Base-by-base conservation (phyloP, 2,329 filamentous ascomycete species). In the Paraphaeosphaeria minitans region DNA sequence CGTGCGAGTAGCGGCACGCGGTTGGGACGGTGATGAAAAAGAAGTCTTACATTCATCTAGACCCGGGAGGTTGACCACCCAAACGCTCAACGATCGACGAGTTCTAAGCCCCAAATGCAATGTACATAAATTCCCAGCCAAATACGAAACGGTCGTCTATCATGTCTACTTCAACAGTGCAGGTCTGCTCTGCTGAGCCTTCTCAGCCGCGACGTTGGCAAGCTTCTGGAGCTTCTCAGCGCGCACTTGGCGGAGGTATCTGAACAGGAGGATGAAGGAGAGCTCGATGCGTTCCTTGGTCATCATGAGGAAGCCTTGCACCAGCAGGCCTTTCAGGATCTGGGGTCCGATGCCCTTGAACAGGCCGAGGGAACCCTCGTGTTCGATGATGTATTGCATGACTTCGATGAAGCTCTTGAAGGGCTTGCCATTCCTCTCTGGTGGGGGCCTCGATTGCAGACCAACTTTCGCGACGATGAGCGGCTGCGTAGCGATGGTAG, bases 291-390 rank as follows among this genome's bases (percentile, higher is more conserved):
- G 86, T 80, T 99, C 95, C 80, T 99, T 99, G 49, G 93, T 95
- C 93, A 97, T 99, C 95, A 99, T 99, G 41, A 99, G 82, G 56
- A 99, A 87, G 51, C 95, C 95, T 74, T 99, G 95, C 2, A 99
- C 95, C 50, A 99, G 76, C 53, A 99, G 80, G 1, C 95, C 95
- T 79, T 99, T 99, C 59, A 93, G 78, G 53, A 99, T 90, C 77
- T 99, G 95, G 3, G 95, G 95, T 0, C 87, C 93, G 66, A 99
- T 97, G 43, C 95, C 95, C 81, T 99, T 99, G 83, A 98, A 99
- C 1, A 99, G 83, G n/a, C 90, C 90, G 13, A 89, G 70, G 0
- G 85, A 75, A 3, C 95, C 95, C 75, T 99, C 95, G 61, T 97
- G 88, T 71, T 96, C 83, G 56, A 97, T 80, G 67, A 99, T 97